Conservation (phyloP, 1,284 basidiomycete genomes). For the Sphagnurus paluster region DNA sequence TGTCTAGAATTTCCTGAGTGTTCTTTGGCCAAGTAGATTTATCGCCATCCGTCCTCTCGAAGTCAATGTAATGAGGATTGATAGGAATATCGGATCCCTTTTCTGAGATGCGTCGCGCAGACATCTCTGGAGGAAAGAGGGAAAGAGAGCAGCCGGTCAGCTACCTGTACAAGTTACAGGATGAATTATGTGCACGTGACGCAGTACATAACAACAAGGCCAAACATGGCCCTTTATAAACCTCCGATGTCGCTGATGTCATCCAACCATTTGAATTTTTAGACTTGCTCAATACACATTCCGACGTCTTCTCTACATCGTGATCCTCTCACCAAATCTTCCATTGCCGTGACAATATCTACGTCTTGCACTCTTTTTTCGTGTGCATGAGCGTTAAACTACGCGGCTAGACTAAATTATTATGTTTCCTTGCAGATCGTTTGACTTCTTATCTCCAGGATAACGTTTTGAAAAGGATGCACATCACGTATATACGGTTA, state of each 20-base stretch:
- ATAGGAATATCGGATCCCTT: conserved; percentile 40
- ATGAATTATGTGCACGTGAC: conserved; percentile 8
- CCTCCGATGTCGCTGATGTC: too few species aligned
- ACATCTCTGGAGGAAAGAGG: conserved; percentile 28
- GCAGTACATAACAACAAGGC: not conserved
- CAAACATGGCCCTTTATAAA: conserved; percentile 3
- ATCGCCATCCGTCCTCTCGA: conserved; percentile 62
- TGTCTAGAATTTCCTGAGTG: conserved; percentile 50
- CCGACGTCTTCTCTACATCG: too few species aligned
- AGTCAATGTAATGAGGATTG: conserved; percentile 57
- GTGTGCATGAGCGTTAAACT: conserved; percentile 66
- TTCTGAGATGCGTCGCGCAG: conserved; percentile 31
- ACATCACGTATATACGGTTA: conserved; percentile 31
- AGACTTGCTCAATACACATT: too few species aligned
- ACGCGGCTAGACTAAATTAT: conserved; percentile 54
- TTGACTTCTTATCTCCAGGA: conserved; percentile 40
- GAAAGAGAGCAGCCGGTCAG: not conserved
- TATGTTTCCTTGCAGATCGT: conserved; percentile 62
- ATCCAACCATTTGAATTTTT: too few species aligned
- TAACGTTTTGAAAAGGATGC: conserved; percentile 59
- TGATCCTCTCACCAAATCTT: too few species aligned
- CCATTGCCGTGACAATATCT: conserved; percentile 69
- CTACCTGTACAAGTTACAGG: not conserved
- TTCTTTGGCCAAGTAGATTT: conserved; percentile 52
- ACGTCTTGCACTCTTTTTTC: conserved; percentile 45